These are phyloP conservation scores for Capsella bursapastoris DNA, from an alignment of 345 rosid species.

Conservation along the genomic window DNA sequence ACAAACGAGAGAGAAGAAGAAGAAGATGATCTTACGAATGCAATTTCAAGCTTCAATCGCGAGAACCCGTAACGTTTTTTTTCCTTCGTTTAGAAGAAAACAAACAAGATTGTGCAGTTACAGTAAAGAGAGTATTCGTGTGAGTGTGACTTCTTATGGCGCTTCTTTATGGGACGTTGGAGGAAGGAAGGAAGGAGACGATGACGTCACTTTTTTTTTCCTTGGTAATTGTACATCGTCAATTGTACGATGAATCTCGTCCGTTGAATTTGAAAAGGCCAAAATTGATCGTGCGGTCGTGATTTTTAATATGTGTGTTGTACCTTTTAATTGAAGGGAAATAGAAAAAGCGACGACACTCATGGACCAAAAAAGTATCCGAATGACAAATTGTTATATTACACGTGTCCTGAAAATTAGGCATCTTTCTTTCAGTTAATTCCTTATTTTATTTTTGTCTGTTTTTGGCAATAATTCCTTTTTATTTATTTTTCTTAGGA, in stretches of 20 bases:
- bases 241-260: constrained; percentile 32
- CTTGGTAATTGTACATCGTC: constrained; percentile 44
- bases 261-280: constrained; percentile 35
- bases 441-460: not conserved
- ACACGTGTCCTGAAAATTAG: constrained; percentile 36
- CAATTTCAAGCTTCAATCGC: constrained; percentile 33
- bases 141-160: constrained; percentile 24
- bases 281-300: constrained; percentile 32
- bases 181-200: constrained; percentile 33
- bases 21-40: constrained; percentile 34
- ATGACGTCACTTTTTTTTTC: constrained; percentile 33
- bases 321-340: constrained; percentile 38
- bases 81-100: not conserved
- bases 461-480: not conserved
- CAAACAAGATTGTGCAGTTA: constrained; percentile 28
- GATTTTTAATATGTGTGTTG: constrained; percentile 21
- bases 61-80: constrained; percentile 26
- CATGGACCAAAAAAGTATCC: constrained; percentile 30
- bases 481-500: not conserved
- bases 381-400: not conserved
- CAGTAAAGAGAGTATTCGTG: constrained; percentile 32
- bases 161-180: constrained; percentile 41
- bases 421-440: not conserved
- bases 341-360: constrained; percentile 11
- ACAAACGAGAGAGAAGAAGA: constrained; percentile 18